phyloP scores from a whole-genome alignment of 257 asterid genomes.

The Oldenlandia corymbosa region DNA sequence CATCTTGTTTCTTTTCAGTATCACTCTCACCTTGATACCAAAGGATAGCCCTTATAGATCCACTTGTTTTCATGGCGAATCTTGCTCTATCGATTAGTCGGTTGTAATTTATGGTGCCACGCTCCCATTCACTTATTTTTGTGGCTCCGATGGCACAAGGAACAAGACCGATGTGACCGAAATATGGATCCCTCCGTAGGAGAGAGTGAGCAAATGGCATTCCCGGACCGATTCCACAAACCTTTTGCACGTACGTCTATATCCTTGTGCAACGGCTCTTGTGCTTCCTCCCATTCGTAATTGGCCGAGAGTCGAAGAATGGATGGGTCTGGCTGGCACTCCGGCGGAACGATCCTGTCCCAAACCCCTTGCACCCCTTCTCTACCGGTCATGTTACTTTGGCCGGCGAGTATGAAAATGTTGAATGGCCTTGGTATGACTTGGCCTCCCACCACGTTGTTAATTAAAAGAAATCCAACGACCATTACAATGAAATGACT shows the following conservation, averaged over 20 bases:
- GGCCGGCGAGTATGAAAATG: conserved; percentile 73
- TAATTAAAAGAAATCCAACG: too few relatives aligned
- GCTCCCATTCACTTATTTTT: conserved; percentile 27
- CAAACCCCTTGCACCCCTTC: conserved; percentile 54
- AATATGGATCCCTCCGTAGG: conserved; percentile 11
- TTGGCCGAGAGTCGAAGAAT: conserved; percentile 18
- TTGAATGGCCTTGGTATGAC: too few relatives aligned
- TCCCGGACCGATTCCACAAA: conserved; percentile 35
- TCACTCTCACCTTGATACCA: conserved; percentile 49
- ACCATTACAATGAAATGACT: too few relatives aligned
- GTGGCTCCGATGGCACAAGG: conserved; percentile 42
- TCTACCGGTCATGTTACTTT: conserved; percentile 90
- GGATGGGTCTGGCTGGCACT: conserved; percentile 31
- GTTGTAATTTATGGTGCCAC: conserved; percentile 24
- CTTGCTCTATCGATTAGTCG: conserved; percentile 22
- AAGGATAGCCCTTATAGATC: conserved; percentile 21
- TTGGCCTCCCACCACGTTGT: too few relatives aligned
- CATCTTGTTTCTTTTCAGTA: conserved; percentile 8
- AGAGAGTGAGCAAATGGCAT: conserved; percentile 31
- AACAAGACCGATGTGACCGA: too few relatives aligned
- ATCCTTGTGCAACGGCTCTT: conserved; percentile 36
- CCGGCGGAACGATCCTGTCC: conserved; percentile 53
- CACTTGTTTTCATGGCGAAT: conserved; percentile 14
- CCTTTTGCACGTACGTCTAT: conserved; percentile 24
- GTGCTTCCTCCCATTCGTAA: conserved; percentile 30